These are phyloP conservation scores for Carpediemonas membranifera DNA, from an alignment of 78 protist genomes.

Conservation along the genomic window DNA sequence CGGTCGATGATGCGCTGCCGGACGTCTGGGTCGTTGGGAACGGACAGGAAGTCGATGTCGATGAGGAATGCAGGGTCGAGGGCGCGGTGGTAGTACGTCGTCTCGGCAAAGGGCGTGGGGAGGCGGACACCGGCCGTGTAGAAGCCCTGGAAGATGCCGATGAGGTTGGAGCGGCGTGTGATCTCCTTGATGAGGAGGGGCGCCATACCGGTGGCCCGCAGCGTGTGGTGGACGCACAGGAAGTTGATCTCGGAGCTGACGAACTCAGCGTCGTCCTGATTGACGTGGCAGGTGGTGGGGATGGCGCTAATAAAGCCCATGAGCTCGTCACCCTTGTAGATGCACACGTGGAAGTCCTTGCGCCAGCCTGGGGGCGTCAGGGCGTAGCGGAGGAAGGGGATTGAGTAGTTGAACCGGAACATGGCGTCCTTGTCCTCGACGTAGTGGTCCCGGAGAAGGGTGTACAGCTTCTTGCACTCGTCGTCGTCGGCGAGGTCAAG, in stretches of 20 bases:
- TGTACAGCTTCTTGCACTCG: constrained; percentile 58
- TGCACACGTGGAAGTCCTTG: constrained; percentile 75
- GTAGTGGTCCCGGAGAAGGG: constrained; percentile 69
- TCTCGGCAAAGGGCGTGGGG: neutral
- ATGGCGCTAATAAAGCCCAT: constrained; percentile 84
- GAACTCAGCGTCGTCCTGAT: neutral
- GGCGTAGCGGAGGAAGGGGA: constrained; percentile 74
- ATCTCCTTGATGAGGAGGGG: constrained; percentile 91
- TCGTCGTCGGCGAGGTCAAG: constrained; percentile 41
- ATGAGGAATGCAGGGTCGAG: too few relatives aligned
- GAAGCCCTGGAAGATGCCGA: constrained; percentile 62
- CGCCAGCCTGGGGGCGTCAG: constrained; percentile 74
- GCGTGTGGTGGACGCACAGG: constrained; percentile 86
- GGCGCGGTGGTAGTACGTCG: constrained; percentile 10
- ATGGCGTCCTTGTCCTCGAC: constrained; percentile 91
- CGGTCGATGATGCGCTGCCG: too few relatives aligned
- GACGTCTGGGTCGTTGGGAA: too few relatives aligned
- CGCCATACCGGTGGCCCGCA: constrained; percentile 79
- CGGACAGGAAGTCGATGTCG: too few relatives aligned
- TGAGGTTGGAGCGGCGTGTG: constrained; percentile 80
- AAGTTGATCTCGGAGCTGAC: constrained; percentile 91
- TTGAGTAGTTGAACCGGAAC: constrained; percentile 93
- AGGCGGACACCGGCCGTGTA: constrained; percentile 13
- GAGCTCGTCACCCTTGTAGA: constrained; percentile 56
- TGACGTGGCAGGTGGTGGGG: constrained; percentile 63